Percentiles rank a stretch among this genome's conserved stretches.
phyloP scores from a whole-genome alignment of 2,329 filamentous ascomycete species.

The Pseudovirgaria hyperparasitica region DNA sequence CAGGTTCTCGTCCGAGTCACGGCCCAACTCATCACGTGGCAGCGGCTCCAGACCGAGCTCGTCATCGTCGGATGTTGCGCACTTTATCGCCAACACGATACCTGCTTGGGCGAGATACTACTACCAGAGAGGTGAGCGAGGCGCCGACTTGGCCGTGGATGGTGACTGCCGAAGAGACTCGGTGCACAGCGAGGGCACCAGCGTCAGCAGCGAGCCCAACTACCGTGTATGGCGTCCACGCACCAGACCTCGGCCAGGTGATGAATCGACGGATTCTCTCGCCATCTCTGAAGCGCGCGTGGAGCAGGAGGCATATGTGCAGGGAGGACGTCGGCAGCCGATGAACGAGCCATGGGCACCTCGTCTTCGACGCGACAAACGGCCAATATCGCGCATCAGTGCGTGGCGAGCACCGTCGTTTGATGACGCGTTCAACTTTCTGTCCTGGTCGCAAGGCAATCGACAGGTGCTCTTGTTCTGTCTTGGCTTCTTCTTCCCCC shows the following conservation, averaged over 20 bases:
- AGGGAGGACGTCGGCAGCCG: slow-evolving; percentile 15
- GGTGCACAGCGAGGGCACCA: slow-evolving; percentile 22
- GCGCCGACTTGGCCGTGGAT: slow-evolving; percentile 20
- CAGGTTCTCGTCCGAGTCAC: slow-evolving; percentile 19
- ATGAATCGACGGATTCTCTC: slow-evolving; percentile 17
- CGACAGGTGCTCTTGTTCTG: slow-evolving; percentile 64
- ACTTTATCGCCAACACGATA: slow-evolving; percentile 21
- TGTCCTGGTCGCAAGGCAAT: slow-evolving; percentile 54
- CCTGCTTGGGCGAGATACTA: slow-evolving; percentile 27
- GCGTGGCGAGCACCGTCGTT: slow-evolving; percentile 64
- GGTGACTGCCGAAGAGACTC: slow-evolving; percentile 18
- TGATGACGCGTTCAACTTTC: slow-evolving; percentile 49
- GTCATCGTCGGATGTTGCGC: slow-evolving; percentile 21
- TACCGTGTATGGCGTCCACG: slow-evolving; percentile 26
- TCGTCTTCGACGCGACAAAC: slow-evolving; percentile 25
- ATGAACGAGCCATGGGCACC: slow-evolving; percentile 19
- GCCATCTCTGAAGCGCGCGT: slow-evolving; percentile 15
- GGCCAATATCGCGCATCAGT: slow-evolving; percentile 37
- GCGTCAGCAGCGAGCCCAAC: slow-evolving; percentile 23
- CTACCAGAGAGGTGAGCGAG: slow-evolving; percentile 23
- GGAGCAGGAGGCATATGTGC: slow-evolving; percentile 17
- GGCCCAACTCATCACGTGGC: slow-evolving; percentile 19
- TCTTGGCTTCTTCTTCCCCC: slow-evolving; percentile 62
- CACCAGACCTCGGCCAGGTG: slow-evolving; percentile 21
- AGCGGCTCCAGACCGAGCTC: slow-evolving; percentile 24